Evolutionary conservation across 2,329 filamentous ascomycete species (phyloP).

Genomic region (Aspergillus fructus): DNA sequence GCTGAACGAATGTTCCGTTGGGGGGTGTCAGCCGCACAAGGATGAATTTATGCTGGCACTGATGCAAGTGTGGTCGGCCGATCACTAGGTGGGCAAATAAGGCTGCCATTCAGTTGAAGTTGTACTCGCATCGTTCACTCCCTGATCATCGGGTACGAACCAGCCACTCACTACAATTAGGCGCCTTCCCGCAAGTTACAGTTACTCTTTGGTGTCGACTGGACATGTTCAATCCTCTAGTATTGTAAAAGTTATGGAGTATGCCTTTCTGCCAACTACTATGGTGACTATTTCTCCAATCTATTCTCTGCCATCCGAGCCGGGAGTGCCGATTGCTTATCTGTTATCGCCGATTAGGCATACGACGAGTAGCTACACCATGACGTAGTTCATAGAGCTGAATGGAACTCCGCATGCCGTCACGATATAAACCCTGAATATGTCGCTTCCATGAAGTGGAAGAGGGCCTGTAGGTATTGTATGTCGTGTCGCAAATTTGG

Average conservation of each 20-base stretch:
- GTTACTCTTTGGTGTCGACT: neutral
- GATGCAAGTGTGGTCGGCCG: constrained; percentile 3
- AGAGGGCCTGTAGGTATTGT: neutral
- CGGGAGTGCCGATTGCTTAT: neutral
- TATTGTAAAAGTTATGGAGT: neutral
- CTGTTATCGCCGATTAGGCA: neutral
- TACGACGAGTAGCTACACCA: neutral
- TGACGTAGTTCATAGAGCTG: neutral
- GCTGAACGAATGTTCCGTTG: neutral
- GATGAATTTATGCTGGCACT: neutral
- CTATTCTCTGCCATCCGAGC: neutral
- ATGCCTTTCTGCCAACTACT: neutral
- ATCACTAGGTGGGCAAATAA: neutral
- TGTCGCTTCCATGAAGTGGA: neutral
- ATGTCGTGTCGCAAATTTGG: neutral
- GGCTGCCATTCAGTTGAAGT: neutral
- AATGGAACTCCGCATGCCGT: neutral
- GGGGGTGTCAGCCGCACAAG: neutral
- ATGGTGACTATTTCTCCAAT: neutral
- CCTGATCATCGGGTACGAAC: neutral
- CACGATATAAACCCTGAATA: neutral
- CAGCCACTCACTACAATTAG: neutral
- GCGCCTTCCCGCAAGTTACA: no score
- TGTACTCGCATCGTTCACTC: no score
- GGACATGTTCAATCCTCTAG: no score